phyloP scores from a whole-genome alignment of 257 asterid genomes.

The Petrea volubilis region DNA sequence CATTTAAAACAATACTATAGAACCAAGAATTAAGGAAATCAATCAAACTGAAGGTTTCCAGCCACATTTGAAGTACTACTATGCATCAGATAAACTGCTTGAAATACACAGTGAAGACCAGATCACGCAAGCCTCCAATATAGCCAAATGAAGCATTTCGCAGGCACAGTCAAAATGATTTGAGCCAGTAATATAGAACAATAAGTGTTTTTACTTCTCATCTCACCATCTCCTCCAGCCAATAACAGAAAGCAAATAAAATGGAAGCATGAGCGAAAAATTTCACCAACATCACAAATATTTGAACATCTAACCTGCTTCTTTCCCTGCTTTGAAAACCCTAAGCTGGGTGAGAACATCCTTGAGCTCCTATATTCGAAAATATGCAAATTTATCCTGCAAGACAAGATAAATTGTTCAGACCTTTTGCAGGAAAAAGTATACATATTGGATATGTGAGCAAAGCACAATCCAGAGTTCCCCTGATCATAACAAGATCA shows the following conservation, averaged over 20 bases:
- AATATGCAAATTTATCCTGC: conserved; percentile 82
- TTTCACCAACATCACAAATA: background rate
- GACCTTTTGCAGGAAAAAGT: conserved; percentile 5
- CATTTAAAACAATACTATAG: background rate
- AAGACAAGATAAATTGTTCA: conserved; percentile 8
- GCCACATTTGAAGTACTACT: background rate
- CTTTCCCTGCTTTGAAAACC: conserved; percentile 93
- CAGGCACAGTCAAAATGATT: background rate
- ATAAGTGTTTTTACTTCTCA: no score
- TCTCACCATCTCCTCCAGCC: background rate
- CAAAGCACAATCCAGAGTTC: no score
- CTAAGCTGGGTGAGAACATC: conserved; percentile 87
- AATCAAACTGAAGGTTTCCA: background rate
- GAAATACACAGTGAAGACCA: background rate
- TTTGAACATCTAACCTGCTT: conserved; percentile 68
- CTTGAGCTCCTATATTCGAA: conserved; percentile 95
- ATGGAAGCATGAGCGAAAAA: background rate
- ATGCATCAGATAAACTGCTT: background rate
- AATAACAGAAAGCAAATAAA: background rate
- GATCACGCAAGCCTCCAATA: background rate
- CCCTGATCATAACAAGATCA: no score
- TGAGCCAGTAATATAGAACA: background rate
- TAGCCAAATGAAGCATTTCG: background rate
- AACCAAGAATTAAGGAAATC: background rate
- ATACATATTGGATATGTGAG: no score